Percentiles rank a stretch among this genome's conserved stretches.
These are phyloP conservation scores for Neurospora sp. DNA, from an alignment of 495 filamentous ascomycete species.

Conservation along the genomic window DNA sequence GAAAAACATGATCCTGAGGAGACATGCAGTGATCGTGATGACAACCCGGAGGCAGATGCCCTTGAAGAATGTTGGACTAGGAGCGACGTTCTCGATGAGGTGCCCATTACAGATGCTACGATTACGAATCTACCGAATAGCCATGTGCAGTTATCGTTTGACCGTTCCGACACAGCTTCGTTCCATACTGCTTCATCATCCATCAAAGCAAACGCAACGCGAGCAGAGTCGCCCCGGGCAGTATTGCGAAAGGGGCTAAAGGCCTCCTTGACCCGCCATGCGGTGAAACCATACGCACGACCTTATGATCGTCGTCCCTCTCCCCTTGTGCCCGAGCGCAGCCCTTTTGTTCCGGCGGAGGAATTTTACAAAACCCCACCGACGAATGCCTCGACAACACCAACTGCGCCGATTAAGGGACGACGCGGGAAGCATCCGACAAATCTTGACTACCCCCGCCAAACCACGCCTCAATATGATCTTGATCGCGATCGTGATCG, in stretches of 20 bases:
- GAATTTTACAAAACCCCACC: not conserved
- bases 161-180: slow-evolving; percentile 18
- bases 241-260: slow-evolving; percentile 29
- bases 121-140: slow-evolving; percentile 30
- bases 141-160: slow-evolving; percentile 22
- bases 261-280: slow-evolving; percentile 19
- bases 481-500: not conserved
- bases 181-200: not conserved
- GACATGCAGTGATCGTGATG: slow-evolving; percentile 20
- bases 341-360: slow-evolving; percentile 10
- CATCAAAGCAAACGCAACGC: slow-evolving; percentile 11
- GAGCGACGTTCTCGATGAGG: slow-evolving; percentile 45
- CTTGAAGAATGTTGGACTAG: slow-evolving; percentile 44
- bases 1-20: slow-evolving; percentile 17
- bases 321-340: slow-evolving; percentile 21
- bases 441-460: not conserved
- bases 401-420: not conserved
- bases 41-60: slow-evolving; percentile 48
- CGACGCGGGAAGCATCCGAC: not conserved
- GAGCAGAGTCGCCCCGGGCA: slow-evolving; percentile 23
- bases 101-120: slow-evolving; percentile 20
- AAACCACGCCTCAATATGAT: not conserved
- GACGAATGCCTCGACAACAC: not conserved
- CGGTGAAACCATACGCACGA: not conserved
- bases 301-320: slow-evolving; percentile 28